Conservation (phyloP, 192 early-diverging fungal genomes). For the Podila clonocystis region DNA sequence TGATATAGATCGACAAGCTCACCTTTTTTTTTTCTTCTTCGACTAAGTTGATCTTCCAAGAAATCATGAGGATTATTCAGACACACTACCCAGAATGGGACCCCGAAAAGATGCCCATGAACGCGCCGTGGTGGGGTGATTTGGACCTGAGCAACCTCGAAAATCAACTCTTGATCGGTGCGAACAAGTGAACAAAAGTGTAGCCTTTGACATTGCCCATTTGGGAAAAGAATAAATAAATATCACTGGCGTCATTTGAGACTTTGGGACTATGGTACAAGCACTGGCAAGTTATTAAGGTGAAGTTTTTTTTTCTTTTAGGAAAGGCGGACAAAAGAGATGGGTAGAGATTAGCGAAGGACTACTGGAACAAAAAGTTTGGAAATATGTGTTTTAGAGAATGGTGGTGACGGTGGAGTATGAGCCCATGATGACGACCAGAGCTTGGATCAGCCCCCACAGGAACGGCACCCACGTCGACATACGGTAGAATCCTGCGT, state of each 20-base stretch:
- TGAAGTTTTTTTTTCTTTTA: not conserved
- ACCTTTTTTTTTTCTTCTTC: not conserved
- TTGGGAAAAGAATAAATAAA: too few relatives aligned
- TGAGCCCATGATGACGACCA: slow-evolving; percentile 68
- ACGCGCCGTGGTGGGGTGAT: slow-evolving; percentile 53
- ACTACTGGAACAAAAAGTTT: too few relatives aligned
- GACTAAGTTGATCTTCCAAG: slow-evolving; percentile 46
- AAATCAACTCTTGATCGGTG: slow-evolving; percentile 29
- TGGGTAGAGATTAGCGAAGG: not conserved
- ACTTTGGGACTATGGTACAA: not conserved
- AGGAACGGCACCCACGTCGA: slow-evolving; percentile 78
- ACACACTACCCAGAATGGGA: slow-evolving; percentile 57
- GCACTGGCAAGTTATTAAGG: not conserved
- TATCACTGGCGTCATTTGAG: not conserved
- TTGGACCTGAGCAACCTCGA: slow-evolving; percentile 24
- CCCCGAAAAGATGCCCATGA: slow-evolving; percentile 58
- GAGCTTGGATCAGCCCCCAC: slow-evolving; percentile 73
- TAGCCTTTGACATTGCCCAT: too few relatives aligned
- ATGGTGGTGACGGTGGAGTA: slow-evolving; percentile 70
- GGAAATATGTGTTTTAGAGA: slow-evolving; percentile 16
- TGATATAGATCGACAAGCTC: not conserved
- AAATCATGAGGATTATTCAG: slow-evolving; percentile 55
- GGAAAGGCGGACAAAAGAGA: not conserved
- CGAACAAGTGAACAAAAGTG: slow-evolving; percentile 20
- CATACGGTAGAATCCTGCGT: slow-evolving; percentile 71